Evolutionary conservation across 441 rosid species (phyloP).

Genomic region (Codiaeum variegatum): DNA sequence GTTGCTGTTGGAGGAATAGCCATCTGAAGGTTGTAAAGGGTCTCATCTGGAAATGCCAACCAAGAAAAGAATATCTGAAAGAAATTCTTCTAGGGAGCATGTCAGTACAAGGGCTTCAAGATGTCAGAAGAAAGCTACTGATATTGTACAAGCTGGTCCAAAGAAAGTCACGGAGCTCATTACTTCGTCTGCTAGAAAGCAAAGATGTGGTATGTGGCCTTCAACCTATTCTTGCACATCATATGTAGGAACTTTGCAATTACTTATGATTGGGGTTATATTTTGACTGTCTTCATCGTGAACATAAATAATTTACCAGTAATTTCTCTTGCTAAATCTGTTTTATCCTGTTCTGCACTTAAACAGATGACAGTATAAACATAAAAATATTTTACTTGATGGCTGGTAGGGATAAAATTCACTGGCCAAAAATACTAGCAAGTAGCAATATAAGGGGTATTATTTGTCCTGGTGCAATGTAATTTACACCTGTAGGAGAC

Average conservation of each 20-base stretch:
- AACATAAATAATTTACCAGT: neutral
- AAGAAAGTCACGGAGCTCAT: constrained; percentile 57
- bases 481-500: neutral
- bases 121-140: constrained; percentile 46
- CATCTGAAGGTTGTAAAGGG: constrained; percentile 17
- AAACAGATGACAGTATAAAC: neutral
- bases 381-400: neutral
- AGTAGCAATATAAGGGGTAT: neutral
- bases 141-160: constrained; percentile 41
- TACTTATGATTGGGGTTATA: neutral
- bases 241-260: neutral
- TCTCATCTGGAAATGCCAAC: constrained; percentile 46
- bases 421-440: neutral
- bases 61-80: constrained; percentile 47
- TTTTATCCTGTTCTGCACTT: constrained; percentile 2
- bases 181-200: constrained; percentile 66
- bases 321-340: neutral
- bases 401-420: neutral
- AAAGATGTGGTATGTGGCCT: constrained; percentile 36
- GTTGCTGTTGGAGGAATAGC: constrained; percentile 12
- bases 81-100: constrained; percentile 44
- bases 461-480: neutral
- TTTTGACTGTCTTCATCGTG: neutral
- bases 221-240: neutral
- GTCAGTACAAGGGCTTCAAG: constrained; percentile 47